A percentile compares a stretch with the other conserved stretches of the same genome.
Evolutionary conservation across 208 protist species (phyloP).

Genomic region (Endotrypanum monterogeii): DNA sequence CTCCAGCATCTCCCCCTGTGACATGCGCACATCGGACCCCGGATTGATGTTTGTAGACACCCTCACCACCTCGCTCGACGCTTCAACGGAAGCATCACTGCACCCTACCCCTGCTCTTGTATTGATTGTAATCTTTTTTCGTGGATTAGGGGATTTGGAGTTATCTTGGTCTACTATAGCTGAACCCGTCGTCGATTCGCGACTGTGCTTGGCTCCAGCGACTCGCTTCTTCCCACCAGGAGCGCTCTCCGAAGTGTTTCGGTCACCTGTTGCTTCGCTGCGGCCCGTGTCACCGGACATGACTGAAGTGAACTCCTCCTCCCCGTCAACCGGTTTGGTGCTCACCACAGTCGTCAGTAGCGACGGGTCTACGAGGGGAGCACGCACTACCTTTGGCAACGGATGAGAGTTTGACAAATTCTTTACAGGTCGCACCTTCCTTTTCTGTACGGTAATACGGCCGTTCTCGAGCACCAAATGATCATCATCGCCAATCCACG

Average conservation of each 20-base stretch:
- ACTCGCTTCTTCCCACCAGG: background rate
- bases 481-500: constrained; percentile 29
- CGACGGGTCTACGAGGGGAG: constrained; percentile 3
- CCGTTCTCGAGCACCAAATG: constrained; percentile 32
- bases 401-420: constrained; percentile 10
- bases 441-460: constrained; percentile 19
- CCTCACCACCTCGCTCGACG: background rate
- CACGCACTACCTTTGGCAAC: constrained; percentile 19
- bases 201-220: constrained; percentile 11
- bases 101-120: background rate
- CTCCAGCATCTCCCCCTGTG: constrained; percentile 20
- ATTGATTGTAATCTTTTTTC: background rate
- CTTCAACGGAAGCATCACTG: constrained; percentile 2
- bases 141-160: background rate
- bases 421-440: constrained; percentile 7
- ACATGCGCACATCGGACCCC: constrained; percentile 1
- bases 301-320: background rate
- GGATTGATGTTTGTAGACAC: background rate
- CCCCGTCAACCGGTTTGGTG: background rate
- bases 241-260: background rate
- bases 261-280: background rate
- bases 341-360: background rate
- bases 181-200: background rate
- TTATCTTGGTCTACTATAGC: background rate
- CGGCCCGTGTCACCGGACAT: background rate